Base-by-base conservation (phyloP, 2,329 filamentous ascomycete species). In the Decorospora gaudefroyi region DNA sequence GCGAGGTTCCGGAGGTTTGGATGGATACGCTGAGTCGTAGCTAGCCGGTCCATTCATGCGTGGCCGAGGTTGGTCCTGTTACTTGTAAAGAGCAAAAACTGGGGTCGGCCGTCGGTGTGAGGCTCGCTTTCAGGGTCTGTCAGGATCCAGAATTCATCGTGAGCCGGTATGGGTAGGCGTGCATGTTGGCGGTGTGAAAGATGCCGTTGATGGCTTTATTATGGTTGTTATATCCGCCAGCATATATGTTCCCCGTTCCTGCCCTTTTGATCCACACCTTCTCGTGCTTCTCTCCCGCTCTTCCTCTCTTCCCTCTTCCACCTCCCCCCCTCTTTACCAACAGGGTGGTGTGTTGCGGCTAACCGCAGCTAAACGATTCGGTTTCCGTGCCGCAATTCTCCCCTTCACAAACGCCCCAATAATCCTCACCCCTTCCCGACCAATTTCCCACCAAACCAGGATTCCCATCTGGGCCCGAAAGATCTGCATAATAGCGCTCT, bases 381-480 rank as follows among this genome's bases (percentile, higher is more conserved):
- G 27, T 43, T 29, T 12, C 44, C 30, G 40, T 45, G 40, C 41
- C 42, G 32, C 33, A 25, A 12, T 10, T 34, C 22, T 44, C 38
- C 32, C 42, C 25, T 37, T 48, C 34, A 34, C 47, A 42, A 40
- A 38, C 39, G 36, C 45, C 39, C 30, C 31, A n/a, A n/a, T n/a
- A n/a, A n/a, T n/a, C 23, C 32, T 32, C 25, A 28, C 35, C 37
- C 33, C 42, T 41, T 39, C 36, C 41, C 44, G 44, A 50, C 40
- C 49, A 50, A 53, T 55, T 37, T 53, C 52, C 41, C 46, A 48
- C 25, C 42, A 29, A 35, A 42, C 46, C 43, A 25, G 46, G 39
- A 38, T 35, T 28, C 39, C 38, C 38, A 28, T 46, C 31, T 39
- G 40, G 39, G 32, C 33, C 48, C 35, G 40, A 41, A 36, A 38